Evolutionary conservation across 2,329 filamentous ascomycete species (phyloP), one percentile per base, ranked within the genome.

Genomic region (Graphilbum fragrans): DNA sequence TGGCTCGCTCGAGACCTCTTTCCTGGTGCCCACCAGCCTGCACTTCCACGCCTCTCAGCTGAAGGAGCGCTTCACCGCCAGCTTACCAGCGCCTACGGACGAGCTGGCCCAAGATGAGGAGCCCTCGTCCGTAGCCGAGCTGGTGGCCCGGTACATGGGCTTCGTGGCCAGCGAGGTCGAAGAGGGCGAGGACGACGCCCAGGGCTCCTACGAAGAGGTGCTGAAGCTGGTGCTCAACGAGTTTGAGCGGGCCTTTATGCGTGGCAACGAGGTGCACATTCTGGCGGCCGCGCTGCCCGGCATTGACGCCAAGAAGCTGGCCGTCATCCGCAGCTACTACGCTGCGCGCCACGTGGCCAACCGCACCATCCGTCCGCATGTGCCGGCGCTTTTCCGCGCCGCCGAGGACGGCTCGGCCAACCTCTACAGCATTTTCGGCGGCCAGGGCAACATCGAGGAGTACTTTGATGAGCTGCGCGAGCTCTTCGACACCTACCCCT

Each of bases 391-490:
- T 37, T 77, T 95, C 57, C 77, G 92, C 51, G 90, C 92, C 39
- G 86, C 86, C 10, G 80, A 83, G 37, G 88, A 95, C 48, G 81
- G 77, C 47, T 79, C 80, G 42, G 88, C 88, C 41, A 81, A 77
- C 53, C 76, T 98, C 45, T 98, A 94, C 67, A 88, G 81, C 50
- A 87, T 98, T 47, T 94, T 96, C 52, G 92, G 92, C 45, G 92
- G 92, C 7, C 92, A 98, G 61, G 92, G 92, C 53, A 98, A 98
- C 63, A 96, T 98, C 49, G 90, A 98, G 64, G 93, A 98, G 65
- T 98, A 98, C 65, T 98, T 98, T 55, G 90, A 98, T 52, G 92
- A 98, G 67, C 75, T 98, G 47, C 80, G 92, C 43, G 83, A 94
- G 60, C 76, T 96, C 44, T 90, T 90, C 67, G 79, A 72, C 53